A percentile compares a stretch with the other conserved stretches of the same genome.
Evolutionary conservation across 2,329 filamentous ascomycete genomes (phyloP).

Genomic region (Ophiostoma sp.): DNA sequence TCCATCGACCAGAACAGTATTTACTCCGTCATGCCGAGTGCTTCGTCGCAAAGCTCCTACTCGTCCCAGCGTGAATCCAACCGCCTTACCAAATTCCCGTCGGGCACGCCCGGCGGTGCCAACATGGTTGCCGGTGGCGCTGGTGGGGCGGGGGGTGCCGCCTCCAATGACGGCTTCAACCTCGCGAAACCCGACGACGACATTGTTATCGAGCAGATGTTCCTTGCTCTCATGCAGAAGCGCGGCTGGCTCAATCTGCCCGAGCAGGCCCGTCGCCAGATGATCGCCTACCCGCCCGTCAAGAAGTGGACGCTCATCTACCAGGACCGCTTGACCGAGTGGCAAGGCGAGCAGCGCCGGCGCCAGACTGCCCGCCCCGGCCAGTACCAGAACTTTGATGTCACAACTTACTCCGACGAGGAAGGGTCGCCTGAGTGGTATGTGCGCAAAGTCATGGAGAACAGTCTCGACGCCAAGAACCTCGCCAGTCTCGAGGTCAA

Average conservation of each 20-base stretch:
- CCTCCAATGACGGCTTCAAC: conserved; percentile 47
- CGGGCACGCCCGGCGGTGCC: conserved; percentile 26
- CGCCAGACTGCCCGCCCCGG: conserved; percentile 67
- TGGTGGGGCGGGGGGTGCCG: conserved; percentile 22
- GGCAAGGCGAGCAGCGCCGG: conserved; percentile 89
- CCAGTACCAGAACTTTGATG: conserved; percentile 62
- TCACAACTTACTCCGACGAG: conserved; percentile 77
- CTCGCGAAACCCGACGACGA: conserved; percentile 74
- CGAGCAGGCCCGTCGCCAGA: conserved; percentile 88
- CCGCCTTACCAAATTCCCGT: conserved; percentile 51
- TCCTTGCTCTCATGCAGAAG: conserved; percentile 91
- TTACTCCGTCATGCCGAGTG: conserved; percentile 51
- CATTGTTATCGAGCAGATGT: conserved; percentile 81
- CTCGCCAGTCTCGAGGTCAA: conserved; percentile 91
- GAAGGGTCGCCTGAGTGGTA: conserved; percentile 98
- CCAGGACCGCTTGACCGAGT: conserved; percentile 88
- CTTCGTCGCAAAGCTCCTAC: conserved; percentile 53
- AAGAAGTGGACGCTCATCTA: conserved; percentile 98
- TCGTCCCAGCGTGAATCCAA: conserved; percentile 51
- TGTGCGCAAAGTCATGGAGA: conserved; percentile 93
- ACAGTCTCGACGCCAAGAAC: conserved; percentile 84
- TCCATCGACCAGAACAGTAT: conserved; percentile 51
- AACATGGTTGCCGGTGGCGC: background rate
- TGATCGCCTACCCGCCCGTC: conserved; percentile 86
- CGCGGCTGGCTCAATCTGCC: conserved; percentile 95